Base-by-base conservation (phyloP, 192 early-diverging fungal species). In the Coemansia sp. region DNA sequence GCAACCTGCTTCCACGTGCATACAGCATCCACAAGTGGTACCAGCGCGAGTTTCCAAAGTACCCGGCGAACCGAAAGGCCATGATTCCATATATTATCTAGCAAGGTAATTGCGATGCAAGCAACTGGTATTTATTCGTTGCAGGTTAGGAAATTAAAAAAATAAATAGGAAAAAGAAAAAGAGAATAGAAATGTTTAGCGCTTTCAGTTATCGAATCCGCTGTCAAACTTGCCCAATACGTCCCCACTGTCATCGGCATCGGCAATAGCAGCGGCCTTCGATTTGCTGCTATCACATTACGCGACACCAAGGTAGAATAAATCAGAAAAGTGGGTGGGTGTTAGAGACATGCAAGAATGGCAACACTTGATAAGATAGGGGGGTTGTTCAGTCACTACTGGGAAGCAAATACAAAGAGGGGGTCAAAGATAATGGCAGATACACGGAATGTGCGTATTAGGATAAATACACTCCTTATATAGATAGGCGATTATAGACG, bases 11-110 rank as follows among this genome's bases (percentile, higher is more conserved):
- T 33, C 79, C 84, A 17, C 73, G 84, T 2, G 84, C 84, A 11
- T 42, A 70, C 32, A 61, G 73, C 57, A 71, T 75, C 28, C 84
- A 85, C 64, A 44, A 35, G 19, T 85, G 84, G 84, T 85, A 85
- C 43, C 16, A 8, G 16, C 11, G 23, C 0, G 61, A 43, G n/a
- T 85, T 85, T 69, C 38, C 74, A 19, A 44, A 66, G 28, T 85
- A 85, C 38, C 84, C 84, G 8, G 40, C 17, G 2, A 30, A 60
- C 35, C 70, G 84, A 32, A 76, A 63, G 53, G 84, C 84, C 9
- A 61, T 86, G 19, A 59, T 82, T 32, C 84, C 84, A 40, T 86
- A 42, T 57, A 43, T 85, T 5, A 30, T 82, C n/a, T 82, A 71
- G 40, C 6, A 53, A 39, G n/a, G 21, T n/a, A 6, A 43, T 2